These are phyloP conservation scores for Nakazawaea pomicola DNA, from an alignment of 805 yeast species.

Conservation along the genomic window DNA sequence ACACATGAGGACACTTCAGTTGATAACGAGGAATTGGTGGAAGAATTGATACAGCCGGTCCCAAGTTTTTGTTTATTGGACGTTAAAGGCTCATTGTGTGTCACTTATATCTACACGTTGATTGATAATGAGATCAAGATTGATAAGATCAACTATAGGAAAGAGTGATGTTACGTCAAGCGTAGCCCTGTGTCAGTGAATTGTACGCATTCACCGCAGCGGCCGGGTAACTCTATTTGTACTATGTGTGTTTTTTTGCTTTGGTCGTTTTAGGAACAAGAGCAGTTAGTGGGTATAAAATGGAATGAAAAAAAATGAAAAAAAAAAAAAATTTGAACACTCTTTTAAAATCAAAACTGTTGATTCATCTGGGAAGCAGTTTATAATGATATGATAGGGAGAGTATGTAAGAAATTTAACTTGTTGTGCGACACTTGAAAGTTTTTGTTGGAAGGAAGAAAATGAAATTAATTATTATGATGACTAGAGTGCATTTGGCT, in stretches of 20 bases:
- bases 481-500: slow-evolving; percentile 99
- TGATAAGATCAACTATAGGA: slow-evolving; percentile 73
- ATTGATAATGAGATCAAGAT: slow-evolving; percentile 83
- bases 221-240: not conserved
- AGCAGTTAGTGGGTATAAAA: too few species aligned
- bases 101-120: slow-evolving; percentile 79
- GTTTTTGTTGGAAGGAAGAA: too few species aligned
- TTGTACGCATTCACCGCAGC: too few species aligned
- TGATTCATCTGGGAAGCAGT: too few species aligned
- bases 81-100: slow-evolving; percentile 72
- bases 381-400: slow-evolving; percentile 1
- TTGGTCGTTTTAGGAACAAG: too few species aligned
- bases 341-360: too few species aligned
- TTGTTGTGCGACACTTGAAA: too few species aligned
- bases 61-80: slow-evolving; percentile 91
- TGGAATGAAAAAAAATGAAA: too few species aligned
- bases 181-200: too few species aligned
- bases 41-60: slow-evolving; percentile 33
- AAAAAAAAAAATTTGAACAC: too few species aligned
- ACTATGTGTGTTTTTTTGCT: too few species aligned
- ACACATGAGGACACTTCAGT: slow-evolving; percentile 14
- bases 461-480: slow-evolving; percentile 43
- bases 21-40: slow-evolving; percentile 18
- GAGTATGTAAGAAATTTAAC: not conserved
- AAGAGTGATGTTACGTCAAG: slow-evolving; percentile 19